Percentiles rank a stretch among this genome's conserved stretches.
Evolutionary conservation across 179 eudicot species (phyloP).

Genomic region (Actinidia chinensis): DNA sequence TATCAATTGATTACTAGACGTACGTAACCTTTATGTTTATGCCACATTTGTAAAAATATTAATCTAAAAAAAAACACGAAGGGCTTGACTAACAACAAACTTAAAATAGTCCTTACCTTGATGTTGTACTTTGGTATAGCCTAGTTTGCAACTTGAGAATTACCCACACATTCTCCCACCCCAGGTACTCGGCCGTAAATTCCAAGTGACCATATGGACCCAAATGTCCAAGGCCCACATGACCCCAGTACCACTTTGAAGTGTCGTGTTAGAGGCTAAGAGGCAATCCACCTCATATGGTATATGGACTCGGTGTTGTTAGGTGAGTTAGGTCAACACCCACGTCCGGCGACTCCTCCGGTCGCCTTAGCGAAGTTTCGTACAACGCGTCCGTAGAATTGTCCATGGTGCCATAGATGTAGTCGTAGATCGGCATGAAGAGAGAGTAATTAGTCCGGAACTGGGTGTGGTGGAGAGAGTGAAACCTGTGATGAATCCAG

Average conservation of each 20-base stretch:
- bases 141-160: slow-evolving; percentile 29
- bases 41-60: too few species aligned
- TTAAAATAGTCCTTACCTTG: slow-evolving; percentile 15
- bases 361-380: slow-evolving; percentile 39
- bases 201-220: slow-evolving; percentile 57
- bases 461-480: slow-evolving; percentile 69
- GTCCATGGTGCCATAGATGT: slow-evolving; percentile 60
- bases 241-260: slow-evolving; percentile 55
- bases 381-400: slow-evolving; percentile 38
- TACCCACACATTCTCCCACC: slow-evolving; percentile 23
- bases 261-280: slow-evolving; percentile 55
- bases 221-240: slow-evolving; percentile 71
- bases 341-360: slow-evolving; percentile 41
- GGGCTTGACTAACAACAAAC: background rate
- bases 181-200: slow-evolving; percentile 39
- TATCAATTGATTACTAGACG: too few species aligned
- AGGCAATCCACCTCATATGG: slow-evolving; percentile 61
- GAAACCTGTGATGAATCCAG: slow-evolving; percentile 41
- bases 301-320: slow-evolving; percentile 65
- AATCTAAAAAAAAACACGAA: background rate
- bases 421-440: slow-evolving; percentile 76
- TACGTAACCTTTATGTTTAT: too few species aligned
- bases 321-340: slow-evolving; percentile 65
- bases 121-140: slow-evolving; percentile 26
- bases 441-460: slow-evolving; percentile 67